Evolutionary conservation across 768 basidiomycete species (phyloP), one percentile per base, ranked within the genome.

Genomic region (Filobasidium wieringae): DNA sequence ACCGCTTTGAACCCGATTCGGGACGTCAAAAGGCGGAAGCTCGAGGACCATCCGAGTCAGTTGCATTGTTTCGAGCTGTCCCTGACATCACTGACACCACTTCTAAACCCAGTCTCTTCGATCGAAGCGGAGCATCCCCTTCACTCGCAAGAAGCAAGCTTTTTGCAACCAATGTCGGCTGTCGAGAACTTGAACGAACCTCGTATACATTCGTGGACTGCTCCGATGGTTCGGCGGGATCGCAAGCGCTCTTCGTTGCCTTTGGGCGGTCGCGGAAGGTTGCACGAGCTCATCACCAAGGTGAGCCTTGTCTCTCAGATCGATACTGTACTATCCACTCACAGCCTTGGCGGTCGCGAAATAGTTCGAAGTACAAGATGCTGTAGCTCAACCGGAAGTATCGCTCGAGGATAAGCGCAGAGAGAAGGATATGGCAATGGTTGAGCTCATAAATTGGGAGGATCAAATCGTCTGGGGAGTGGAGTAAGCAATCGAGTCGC

Each of bases 401-500:
- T 19, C 14, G 7, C 7, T 17, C 14, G 43, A 47, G 15, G 15
- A 3, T 4, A 22, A 14, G 24, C 24, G 30, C 29, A 32, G 27
- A 17, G 7, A 26, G 40, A 55, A 50, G 32, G 41, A 56, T 8
- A 9, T 51, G 27, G 37, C 50, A 11, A 56, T 66, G n/a, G 43
- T 71, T 27, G 70, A 69, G 37, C 40, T 69, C 17, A 57, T 57
- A 26, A 63, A 68, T 30, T 73, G 71, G 71, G 71, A 73, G 56
- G 67, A 65, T 14, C 65, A 69, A 4, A 70, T 73, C 36, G 55
- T 71, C 14, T 63, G 63, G 62, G 67, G 62, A 27, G 63, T 68
- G 26, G 49, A 64, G 66, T 69, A 49, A 50, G 68, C 58, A n/a
- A 22, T 24, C 45, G 2, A 2, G 0, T 30, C 19, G 11, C 11